Evolutionary conservation across 1,284 basidiomycete genomes (phyloP), one percentile per base, ranked within the genome.

Genomic region (Melampsora americana): DNA sequence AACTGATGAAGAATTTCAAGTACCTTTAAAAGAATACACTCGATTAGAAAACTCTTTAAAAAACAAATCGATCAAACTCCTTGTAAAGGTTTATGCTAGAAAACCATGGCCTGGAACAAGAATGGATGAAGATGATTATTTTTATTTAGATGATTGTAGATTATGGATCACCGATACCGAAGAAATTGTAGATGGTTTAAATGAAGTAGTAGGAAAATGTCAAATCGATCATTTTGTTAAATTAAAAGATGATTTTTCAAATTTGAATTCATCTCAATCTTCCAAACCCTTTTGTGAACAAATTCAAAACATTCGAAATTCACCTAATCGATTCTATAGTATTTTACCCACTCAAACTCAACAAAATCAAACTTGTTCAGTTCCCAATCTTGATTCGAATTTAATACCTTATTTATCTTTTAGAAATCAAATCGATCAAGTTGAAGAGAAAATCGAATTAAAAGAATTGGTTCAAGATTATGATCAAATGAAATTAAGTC

Each of bases 171-270:
- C 59, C 2, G 7, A 5, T 0, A 2, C 62, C 0, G 69, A 71
- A 26, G n/a, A 39, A 1, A 9, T 71, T 23, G 69, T 71, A 0
- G 69, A 71, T 46, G 60, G 60, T 16, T 46, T 30, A 32, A 48
- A 14, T 64, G 53, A 59, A 32, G 28, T 71, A 20, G 26, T 62
- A 48, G 69, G 69, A 1, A 71, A 71, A 44, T 71, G 69, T 46
- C 42, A 71, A 32, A 71, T 71, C 16, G 60, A 62, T 1, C 69
- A 71, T 30, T 44, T 71, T 16, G 14, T 56, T 28, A 14, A 59
- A 23, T 26, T 16, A 7, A 35, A 62, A 20, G 12, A 42, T 18
- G 1, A 16, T 16, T 71, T 23, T 39, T 5, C 48, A 18, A 71
- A 56, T 32, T 1, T 64, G 5, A 60, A 60, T 28, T 18, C 69